Evolutionary conservation across 208 protist genomes (phyloP).

Genomic region (Wallacemonas collosoma): DNA sequence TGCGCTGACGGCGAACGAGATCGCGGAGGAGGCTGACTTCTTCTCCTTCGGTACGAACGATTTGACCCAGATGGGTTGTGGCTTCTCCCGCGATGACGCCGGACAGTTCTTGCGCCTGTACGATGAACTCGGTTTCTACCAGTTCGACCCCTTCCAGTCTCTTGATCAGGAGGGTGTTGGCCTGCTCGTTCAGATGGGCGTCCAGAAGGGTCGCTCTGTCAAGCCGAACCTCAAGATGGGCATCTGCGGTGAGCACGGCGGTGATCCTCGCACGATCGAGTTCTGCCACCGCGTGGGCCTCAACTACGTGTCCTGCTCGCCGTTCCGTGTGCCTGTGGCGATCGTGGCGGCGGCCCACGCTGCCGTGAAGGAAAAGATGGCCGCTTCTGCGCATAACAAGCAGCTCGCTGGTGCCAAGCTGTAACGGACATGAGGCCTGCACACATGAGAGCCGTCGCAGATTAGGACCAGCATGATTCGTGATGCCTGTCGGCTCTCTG

Average conservation of each 20-base stretch:
- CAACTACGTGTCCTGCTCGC: slow-evolving; percentile 95
- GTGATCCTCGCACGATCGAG: slow-evolving; percentile 92
- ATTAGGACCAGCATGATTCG: no score
- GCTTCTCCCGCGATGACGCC: slow-evolving; percentile 96
- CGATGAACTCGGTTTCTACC: slow-evolving; percentile 90
- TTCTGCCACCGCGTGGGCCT: slow-evolving; percentile 93
- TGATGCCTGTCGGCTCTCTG: no score
- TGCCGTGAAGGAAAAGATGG: slow-evolving; percentile 81
- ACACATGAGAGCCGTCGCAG: no score
- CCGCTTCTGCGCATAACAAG: slow-evolving; percentile 25
- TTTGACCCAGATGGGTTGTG: slow-evolving; percentile 96
- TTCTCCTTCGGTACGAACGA: slow-evolving; percentile 98
- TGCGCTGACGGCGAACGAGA: slow-evolving; percentile 85
- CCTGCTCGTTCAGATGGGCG: slow-evolving; percentile 87
- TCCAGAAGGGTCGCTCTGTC: slow-evolving; percentile 77
- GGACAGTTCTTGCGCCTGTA: slow-evolving; percentile 94
- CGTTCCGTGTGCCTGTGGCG: slow-evolving; percentile 95
- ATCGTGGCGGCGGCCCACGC: slow-evolving; percentile 94
- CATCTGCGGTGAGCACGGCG: slow-evolving; percentile 96
- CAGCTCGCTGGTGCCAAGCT: no score
- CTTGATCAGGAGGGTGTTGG: slow-evolving; percentile 95
- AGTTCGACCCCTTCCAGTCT: slow-evolving; percentile 94
- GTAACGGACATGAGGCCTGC: no score
- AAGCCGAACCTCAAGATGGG: slow-evolving; percentile 89
- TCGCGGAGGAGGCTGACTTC: slow-evolving; percentile 93